phyloP scores from a whole-genome alignment of 2,329 filamentous ascomycete genomes.

The Monascus ruber region DNA sequence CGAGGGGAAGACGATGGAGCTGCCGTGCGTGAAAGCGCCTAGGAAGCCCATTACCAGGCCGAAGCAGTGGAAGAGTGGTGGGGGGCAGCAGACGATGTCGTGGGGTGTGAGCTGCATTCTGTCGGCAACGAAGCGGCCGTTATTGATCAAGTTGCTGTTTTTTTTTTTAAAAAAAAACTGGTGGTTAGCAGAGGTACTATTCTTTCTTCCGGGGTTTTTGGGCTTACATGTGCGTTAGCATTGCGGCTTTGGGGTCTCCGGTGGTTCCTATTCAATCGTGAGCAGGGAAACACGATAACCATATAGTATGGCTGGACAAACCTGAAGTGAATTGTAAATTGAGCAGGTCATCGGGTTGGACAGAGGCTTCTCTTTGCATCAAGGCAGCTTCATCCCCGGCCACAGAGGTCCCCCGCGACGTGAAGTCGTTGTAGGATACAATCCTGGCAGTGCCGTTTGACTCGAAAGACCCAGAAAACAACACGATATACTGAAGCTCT shows the following conservation, averaged over 20 bases:
- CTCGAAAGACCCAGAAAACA: too few species aligned
- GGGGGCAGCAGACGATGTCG: conserved; percentile 61
- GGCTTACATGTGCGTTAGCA: conserved; percentile 15
- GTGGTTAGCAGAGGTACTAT: not conserved
- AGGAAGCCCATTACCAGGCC: conserved; percentile 60
- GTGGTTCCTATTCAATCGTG: too few species aligned
- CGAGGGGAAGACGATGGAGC: conserved; percentile 65
- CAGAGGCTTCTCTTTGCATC: conserved; percentile 29
- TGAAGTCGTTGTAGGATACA: conserved; percentile 7
- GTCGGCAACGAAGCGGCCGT: conserved; percentile 69
- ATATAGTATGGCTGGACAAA: conserved; percentile 29
- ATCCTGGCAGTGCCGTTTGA: conserved; percentile 1
- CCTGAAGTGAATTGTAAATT: conserved; percentile 56
- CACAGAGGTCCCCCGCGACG: too few species aligned
- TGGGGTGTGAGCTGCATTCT: conserved; percentile 59
- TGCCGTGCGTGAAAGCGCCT: conserved; percentile 55
- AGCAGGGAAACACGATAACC: too few species aligned
- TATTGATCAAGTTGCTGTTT: conserved; percentile 46
- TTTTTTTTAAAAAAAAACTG: too few species aligned
- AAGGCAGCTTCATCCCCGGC: not conserved
- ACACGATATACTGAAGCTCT: too few species aligned
- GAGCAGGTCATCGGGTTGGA: conserved; percentile 52
- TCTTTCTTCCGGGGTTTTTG: too few species aligned
- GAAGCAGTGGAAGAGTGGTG: conserved; percentile 69
- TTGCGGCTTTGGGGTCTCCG: conserved; percentile 45